phyloP scores from a whole-genome alignment of 2,329 filamentous ascomycete genomes.

The Aureobasidium musti region DNA sequence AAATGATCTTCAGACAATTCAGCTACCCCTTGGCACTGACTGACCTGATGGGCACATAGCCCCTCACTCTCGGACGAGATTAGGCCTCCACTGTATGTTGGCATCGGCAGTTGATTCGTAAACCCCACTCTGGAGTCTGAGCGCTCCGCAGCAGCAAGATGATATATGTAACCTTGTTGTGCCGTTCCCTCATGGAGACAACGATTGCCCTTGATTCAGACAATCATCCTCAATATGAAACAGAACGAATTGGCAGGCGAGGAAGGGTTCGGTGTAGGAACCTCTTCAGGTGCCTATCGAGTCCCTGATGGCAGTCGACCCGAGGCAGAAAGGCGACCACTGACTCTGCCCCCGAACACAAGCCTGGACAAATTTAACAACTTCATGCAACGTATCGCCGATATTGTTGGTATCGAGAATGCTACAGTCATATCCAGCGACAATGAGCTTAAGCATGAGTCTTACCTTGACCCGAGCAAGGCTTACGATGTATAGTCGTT shows the following conservation, averaged over 20 bases:
- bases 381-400: background rate
- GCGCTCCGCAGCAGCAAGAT: background rate
- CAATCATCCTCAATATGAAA: background rate
- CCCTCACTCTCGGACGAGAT: background rate
- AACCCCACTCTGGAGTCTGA: background rate
- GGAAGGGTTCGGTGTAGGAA: background rate
- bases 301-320: background rate
- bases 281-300: background rate
- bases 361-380: background rate
- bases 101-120: background rate
- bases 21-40: background rate
- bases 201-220: too few species aligned
- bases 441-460: conserved; percentile 23
- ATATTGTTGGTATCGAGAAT: conserved; percentile 19
- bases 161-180: background rate
- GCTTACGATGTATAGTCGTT: conserved; percentile 17
- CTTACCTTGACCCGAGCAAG: conserved; percentile 29
- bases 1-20: background rate
- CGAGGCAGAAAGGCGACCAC: background rate
- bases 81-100: background rate
- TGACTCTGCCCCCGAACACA: conserved; percentile 2
- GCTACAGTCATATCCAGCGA: conserved; percentile 22
- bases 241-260: conserved; percentile 1
- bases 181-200: background rate
- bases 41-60: background rate